These are phyloP conservation scores for Aspergillus sp. DNA, from an alignment of 2,329 filamentous ascomycete species.

Conservation along the genomic window DNA sequence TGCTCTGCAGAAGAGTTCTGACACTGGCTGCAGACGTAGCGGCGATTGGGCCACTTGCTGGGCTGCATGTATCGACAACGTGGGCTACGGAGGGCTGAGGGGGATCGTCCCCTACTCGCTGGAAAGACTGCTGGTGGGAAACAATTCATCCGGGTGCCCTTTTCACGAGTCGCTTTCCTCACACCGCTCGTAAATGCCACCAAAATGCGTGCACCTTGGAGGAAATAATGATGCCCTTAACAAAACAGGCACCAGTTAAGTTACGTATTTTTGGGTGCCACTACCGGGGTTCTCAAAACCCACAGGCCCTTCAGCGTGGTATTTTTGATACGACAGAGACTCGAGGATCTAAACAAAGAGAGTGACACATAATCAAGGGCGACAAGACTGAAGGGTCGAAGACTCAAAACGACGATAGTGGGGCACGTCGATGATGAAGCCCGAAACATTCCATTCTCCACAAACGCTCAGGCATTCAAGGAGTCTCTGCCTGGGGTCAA, in stretches of 20 bases:
- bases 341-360: constrained; percentile 3
- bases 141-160: too few relatives aligned
- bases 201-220: neutral
- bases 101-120: too few relatives aligned
- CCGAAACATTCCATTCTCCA: constrained; percentile 2
- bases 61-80: neutral
- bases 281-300: too few relatives aligned
- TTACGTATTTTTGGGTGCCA: too few relatives aligned
- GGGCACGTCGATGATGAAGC: constrained; percentile 9
- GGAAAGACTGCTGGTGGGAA: neutral
- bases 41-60: neutral
- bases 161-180: neutral
- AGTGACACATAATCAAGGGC: constrained; percentile 4
- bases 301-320: too few relatives aligned
- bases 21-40: constrained; percentile 9
- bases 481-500: neutral
- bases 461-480: neutral
- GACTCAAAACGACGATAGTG: neutral
- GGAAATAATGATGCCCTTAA: neutral
- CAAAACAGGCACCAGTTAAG: too few relatives aligned
- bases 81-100: neutral
- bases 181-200: neutral
- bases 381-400: neutral
- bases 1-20: constrained; percentile 16
- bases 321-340: neutral